A percentile compares a stretch with the other conserved stretches of the same genome.
phyloP scores from a whole-genome alignment of 2,329 filamentous ascomycete genomes.

The Sarocladium kiliense region DNA sequence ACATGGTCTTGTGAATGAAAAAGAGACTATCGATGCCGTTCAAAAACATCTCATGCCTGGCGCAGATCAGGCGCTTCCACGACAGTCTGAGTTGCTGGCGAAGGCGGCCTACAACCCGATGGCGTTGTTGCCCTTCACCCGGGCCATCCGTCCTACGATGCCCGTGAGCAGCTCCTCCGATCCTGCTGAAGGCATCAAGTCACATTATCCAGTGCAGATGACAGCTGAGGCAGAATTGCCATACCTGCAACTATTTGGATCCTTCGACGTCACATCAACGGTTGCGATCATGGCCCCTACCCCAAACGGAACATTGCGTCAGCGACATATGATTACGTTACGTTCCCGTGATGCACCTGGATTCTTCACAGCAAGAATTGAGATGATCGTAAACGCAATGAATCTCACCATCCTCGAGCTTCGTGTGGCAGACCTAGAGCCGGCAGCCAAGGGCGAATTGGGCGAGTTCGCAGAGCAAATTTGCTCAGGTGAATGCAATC shows the following conservation, averaged over 20 bases:
- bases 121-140: conserved; percentile 46
- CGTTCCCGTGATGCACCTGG: conserved; percentile 34
- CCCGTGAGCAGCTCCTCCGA: conserved; percentile 11
- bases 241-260: conserved; percentile 67
- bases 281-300: conserved; percentile 39
- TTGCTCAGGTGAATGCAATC: conserved; percentile 30
- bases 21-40: conserved; percentile 35
- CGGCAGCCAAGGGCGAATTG: conserved; percentile 54
- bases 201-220: conserved; percentile 61
- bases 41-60: conserved; percentile 31
- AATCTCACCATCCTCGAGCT: conserved; percentile 47
- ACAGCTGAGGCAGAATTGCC: conserved; percentile 60
- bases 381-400: conserved; percentile 53
- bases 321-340: conserved; percentile 53
- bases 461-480: conserved; percentile 45
- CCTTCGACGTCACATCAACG: conserved; percentile 56
- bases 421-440: conserved; percentile 49
- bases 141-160: conserved; percentile 14
- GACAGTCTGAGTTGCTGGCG: conserved; percentile 35
- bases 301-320: conserved; percentile 27
- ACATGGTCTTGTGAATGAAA: conserved; percentile 26
- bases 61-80: conserved; percentile 22
- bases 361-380: conserved; percentile 52
- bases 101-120: conserved; percentile 46
- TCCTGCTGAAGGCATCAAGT: conserved; percentile 36